Evolutionary conservation across 345 rosid species (phyloP).

Genomic region (Turritis glabra): DNA sequence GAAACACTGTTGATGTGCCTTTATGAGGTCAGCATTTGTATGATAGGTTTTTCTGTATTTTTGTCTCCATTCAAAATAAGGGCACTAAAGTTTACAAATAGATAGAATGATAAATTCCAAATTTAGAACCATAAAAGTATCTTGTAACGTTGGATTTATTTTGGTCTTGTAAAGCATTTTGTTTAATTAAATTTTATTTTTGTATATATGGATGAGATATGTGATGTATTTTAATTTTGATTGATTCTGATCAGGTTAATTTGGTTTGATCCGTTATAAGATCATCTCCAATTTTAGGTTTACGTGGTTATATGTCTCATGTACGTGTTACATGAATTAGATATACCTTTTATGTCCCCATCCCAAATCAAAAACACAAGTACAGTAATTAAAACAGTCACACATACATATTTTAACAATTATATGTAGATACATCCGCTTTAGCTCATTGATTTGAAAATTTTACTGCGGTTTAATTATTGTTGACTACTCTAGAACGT

Average conservation of each 20-base stretch:
- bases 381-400: background rate
- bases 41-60: background rate
- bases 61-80: constrained; percentile 22
- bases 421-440: background rate
- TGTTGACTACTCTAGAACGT: background rate
- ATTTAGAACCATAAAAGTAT: constrained; percentile 9
- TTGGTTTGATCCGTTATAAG: background rate
- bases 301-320: background rate
- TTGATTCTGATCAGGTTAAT: background rate
- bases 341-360: background rate
- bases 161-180: background rate
- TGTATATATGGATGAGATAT: background rate
- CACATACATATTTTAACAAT: background rate
- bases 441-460: too few species aligned
- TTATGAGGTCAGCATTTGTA: constrained; percentile 26
- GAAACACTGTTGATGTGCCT: constrained; percentile 30
- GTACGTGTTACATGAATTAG: background rate
- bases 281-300: background rate
- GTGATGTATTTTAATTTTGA: background rate
- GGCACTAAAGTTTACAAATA: constrained; percentile 16
- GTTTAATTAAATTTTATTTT: background rate
- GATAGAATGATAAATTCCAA: background rate
- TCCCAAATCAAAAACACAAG: background rate
- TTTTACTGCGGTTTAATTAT: too few species aligned
- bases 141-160: background rate